Base-by-base conservation (phyloP, 208 protist species). In the Sergeia podlipaevii region DNA sequence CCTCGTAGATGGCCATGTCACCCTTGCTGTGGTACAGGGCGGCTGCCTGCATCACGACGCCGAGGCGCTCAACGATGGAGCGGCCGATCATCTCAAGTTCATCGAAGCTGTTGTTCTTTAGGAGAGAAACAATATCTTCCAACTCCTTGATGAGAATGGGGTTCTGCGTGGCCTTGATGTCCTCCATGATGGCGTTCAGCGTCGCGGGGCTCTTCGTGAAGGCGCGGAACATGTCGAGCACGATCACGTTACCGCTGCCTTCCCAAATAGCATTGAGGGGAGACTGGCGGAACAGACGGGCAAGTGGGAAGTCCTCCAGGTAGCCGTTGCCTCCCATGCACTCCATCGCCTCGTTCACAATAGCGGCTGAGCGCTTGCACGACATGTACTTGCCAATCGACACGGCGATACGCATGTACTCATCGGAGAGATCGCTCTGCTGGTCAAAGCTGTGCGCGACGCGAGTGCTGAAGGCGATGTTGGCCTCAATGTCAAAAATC, bases 221-320 rank as follows among this genome's bases (percentile, higher is more conserved):
- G 20, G 32, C 13, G 1, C 71, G 57, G 20, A 78, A 49, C 3
- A 78, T 51, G 49, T 78, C 71, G 15, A 74, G 45, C n/a, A 49
- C 43, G 27, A 78, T 73, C 30, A 78, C 71, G 41, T 78, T 78
- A 17, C 71, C 71, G 29, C 47, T 62, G 21, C 71, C 71, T 32
- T 78, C 71, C 54, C 54, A 60, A 23, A 60, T 60, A 13, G 52
- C 60, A 46, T 74, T 70, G 20, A 74, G 66, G 36, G 72, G 72
- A 6, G 72, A 49, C 60, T 80, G 52, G 37, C 72, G 54, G 62
- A 59, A 75, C 28, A 60, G 32, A 11, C 66, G 67, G 2, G 65
- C 30, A 28, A 79, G 32, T n/a, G 42, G 28, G 39, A 42, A 56
- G 41, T 73, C 65, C 59, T 74, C 66, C 6, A 65, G 51, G 53